phyloP scores from a whole-genome alignment of 257 asterid genomes.

The Ophiorrhiza pumila region DNA sequence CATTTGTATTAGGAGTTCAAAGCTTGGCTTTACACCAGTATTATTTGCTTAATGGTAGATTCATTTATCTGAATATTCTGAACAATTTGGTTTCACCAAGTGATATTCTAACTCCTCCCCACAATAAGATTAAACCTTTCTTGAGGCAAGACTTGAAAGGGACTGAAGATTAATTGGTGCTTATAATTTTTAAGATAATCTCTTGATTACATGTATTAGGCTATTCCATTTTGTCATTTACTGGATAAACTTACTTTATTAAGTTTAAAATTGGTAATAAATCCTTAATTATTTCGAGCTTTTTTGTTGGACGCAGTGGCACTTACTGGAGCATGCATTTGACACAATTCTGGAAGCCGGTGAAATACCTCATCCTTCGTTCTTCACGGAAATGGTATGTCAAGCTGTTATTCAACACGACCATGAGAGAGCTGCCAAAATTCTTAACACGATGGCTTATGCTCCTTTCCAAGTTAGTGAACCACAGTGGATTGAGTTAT shows the following conservation, averaged over 20 bases:
- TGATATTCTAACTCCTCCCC: background rate
- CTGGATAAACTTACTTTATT: constrained; percentile 1
- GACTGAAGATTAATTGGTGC: background rate
- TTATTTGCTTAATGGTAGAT: background rate
- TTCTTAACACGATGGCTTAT: constrained; percentile 55
- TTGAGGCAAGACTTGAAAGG: background rate
- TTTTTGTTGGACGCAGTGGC: constrained; percentile 48
- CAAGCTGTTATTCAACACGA: constrained; percentile 47
- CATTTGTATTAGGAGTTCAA: background rate
- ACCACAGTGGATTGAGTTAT: constrained; percentile 58
- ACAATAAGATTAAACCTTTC: background rate
- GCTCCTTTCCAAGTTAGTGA: constrained; percentile 68
- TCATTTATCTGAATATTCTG: background rate
- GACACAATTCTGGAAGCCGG: constrained; percentile 71
- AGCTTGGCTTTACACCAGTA: background rate
- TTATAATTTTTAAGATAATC: background rate
- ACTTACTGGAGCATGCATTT: constrained; percentile 86
- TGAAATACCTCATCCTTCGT: constrained; percentile 58
- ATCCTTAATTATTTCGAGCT: background rate
- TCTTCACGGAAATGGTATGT: constrained; percentile 67
- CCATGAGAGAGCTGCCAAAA: constrained; percentile 44
- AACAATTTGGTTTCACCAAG: constrained; percentile 1
- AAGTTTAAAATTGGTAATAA: background rate
- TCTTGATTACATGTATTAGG: background rate
- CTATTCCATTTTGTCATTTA: background rate